Percentiles rank a stretch among this genome's conserved stretches.
Evolutionary conservation across 306 rosid genomes (phyloP).

Genomic region (Malus asiatica): DNA sequence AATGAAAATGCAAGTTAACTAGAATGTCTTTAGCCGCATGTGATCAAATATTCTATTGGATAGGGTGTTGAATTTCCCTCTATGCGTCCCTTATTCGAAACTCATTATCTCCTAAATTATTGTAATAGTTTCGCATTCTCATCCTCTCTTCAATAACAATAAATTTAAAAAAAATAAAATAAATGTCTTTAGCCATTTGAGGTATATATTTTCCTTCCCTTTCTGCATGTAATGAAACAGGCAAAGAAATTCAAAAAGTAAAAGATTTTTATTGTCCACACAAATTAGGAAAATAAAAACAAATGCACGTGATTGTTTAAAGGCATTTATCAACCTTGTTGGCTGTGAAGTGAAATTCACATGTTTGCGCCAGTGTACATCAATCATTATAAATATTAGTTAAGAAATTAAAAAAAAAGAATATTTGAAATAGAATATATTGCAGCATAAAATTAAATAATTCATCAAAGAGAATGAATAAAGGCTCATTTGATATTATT

Average conservation of each 20-base stretch:
- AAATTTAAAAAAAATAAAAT: too few relatives aligned
- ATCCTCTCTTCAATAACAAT: too few relatives aligned
- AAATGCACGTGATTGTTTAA: slow-evolving; percentile 1
- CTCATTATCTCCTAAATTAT: too few relatives aligned
- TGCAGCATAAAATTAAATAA: too few relatives aligned
- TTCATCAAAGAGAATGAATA: background rate
- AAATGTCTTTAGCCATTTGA: background rate
- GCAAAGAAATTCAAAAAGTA: background rate
- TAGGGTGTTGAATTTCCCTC: too few relatives aligned
- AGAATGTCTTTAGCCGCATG: background rate
- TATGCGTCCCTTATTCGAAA: too few relatives aligned
- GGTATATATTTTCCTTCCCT: background rate
- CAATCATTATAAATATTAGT: background rate
- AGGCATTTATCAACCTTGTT: slow-evolving; percentile 7
- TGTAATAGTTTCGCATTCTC: too few relatives aligned
- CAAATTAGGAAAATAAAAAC: background rate
- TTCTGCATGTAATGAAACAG: background rate
- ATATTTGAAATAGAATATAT: too few relatives aligned
- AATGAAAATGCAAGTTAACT: too few relatives aligned
- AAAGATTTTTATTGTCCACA: background rate
- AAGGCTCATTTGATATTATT: too few relatives aligned
- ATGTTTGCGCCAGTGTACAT: background rate
- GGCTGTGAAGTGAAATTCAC: background rate
- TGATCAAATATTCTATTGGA: too few relatives aligned
- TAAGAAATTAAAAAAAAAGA: too few relatives aligned